phyloP scores from a whole-genome alignment of 2,329 filamentous ascomycete species.

The Paraphoma sp. region DNA sequence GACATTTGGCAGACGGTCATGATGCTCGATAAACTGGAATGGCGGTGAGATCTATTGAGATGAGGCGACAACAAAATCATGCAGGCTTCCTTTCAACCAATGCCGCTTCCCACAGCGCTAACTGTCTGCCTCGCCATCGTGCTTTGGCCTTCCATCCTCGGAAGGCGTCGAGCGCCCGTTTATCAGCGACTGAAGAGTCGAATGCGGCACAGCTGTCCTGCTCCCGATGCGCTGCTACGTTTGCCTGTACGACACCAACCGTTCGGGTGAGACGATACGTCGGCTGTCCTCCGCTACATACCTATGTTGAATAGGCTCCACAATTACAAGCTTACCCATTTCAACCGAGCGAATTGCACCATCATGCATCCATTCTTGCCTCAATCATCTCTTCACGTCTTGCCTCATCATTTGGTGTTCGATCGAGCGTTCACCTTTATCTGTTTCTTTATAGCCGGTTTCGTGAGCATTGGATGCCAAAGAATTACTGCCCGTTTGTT shows the following conservation, averaged over 20 bases:
- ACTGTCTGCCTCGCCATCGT: not conserved
- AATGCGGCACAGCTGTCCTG: not conserved
- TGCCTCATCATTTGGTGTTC: no score
- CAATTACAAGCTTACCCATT: not conserved
- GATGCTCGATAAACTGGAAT: not conserved
- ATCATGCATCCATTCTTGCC: no score
- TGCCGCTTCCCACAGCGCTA: not conserved
- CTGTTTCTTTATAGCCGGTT: no score
- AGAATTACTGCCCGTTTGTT: no score
- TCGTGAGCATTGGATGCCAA: no score
- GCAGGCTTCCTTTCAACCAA: slow-evolving; percentile 1
- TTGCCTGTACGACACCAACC: slow-evolving; percentile 12
- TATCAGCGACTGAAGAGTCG: not conserved
- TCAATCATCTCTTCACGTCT: no score
- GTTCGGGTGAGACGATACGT: not conserved
- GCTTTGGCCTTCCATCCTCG: not conserved
- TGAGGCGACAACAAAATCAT: not conserved
- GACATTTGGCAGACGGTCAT: no score
- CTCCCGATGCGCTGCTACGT: slow-evolving; percentile 7
- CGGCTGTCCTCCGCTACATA: not conserved
- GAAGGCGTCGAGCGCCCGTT: not conserved
- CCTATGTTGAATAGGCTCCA: not conserved
- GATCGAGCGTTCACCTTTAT: no score
- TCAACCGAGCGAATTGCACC: no score
- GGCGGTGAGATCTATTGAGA: slow-evolving; percentile 20